Evolutionary conservation across 495 filamentous ascomycete species (phyloP).

Genomic region (Barbatosphaeria neglecta): DNA sequence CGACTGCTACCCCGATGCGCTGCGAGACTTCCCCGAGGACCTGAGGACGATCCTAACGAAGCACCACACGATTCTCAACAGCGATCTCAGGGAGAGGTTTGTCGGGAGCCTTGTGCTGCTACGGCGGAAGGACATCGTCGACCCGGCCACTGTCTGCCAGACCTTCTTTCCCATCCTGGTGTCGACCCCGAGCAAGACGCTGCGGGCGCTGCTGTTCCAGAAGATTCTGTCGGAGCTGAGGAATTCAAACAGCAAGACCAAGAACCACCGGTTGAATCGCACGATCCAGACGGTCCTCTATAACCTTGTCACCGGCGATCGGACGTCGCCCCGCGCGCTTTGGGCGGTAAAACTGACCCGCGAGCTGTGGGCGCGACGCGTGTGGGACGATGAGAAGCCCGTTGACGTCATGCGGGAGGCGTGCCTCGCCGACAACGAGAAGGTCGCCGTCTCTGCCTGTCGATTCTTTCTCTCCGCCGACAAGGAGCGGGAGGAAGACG

Average conservation of each 20-base stretch:
- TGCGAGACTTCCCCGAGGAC: constrained; percentile 65
- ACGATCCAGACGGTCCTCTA: constrained; percentile 87
- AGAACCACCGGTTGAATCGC: constrained; percentile 83
- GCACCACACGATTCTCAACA: constrained; percentile 69
- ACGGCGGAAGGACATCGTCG: constrained; percentile 81
- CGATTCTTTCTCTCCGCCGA: constrained; percentile 94
- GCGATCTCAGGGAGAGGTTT: constrained; percentile 83
- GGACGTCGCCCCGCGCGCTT: constrained; percentile 69
- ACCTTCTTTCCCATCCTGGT: constrained; percentile 88
- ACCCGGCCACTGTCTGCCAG: constrained; percentile 70
- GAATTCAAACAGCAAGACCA: constrained; percentile 69
- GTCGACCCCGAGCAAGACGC: constrained; percentile 72
- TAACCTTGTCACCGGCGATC: constrained; percentile 78
- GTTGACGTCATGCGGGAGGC: constrained; percentile 95
- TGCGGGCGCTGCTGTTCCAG: constrained; percentile 72
- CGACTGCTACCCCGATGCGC: constrained; percentile 79
- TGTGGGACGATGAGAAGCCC: constrained; percentile 52
- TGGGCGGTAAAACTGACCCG: constrained; percentile 72
- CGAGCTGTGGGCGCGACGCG: constrained; percentile 29
- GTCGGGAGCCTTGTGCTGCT: constrained; percentile 82
- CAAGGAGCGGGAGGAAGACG: constrained; percentile 88
- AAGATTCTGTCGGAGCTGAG: constrained; percentile 88
- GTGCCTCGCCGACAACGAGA: constrained; percentile 68
- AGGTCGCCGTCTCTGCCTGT: constrained; percentile 76
- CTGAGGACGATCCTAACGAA: constrained; percentile 66